phyloP scores from a whole-genome alignment of 441 rosid genomes.

The Corymbia calophylla region DNA sequence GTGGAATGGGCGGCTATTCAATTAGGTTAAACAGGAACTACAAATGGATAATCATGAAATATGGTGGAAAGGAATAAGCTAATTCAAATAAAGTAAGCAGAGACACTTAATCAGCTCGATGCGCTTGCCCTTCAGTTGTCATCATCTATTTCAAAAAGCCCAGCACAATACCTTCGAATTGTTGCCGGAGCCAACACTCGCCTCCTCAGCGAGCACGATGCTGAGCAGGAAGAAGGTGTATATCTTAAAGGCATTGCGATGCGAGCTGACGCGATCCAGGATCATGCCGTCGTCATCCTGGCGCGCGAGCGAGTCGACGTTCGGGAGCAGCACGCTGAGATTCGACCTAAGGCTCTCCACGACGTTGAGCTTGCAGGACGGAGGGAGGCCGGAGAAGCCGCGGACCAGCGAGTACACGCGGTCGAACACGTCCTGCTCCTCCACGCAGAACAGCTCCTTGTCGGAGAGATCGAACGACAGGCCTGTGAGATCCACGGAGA shows the following conservation, averaged over 20 bases:
- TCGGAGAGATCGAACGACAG: conserved; percentile 86
- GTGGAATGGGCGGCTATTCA: background rate
- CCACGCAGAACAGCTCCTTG: conserved; percentile 83
- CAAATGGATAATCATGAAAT: background rate
- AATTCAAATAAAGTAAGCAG: background rate
- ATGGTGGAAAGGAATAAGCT: background rate
- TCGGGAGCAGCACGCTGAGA: conserved; percentile 91
- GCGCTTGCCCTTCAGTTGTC: background rate
- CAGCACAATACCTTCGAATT: conserved; percentile 45
- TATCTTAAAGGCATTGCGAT: conserved; percentile 84
- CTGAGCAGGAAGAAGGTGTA: conserved; percentile 80
- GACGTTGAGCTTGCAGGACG: conserved; percentile 58
- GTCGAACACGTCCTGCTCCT: conserved; percentile 86
- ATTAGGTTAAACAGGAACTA: background rate
- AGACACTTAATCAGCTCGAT: background rate
- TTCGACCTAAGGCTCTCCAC: conserved; percentile 88
- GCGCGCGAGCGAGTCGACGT: conserved; percentile 75
- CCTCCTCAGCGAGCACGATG: conserved; percentile 61
- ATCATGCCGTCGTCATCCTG: conserved; percentile 41
- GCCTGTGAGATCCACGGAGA: conserved; percentile 28
- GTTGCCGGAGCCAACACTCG: conserved; percentile 21
- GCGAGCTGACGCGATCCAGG: conserved; percentile 56
- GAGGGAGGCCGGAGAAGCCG: conserved; percentile 42
- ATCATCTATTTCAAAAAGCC: background rate
- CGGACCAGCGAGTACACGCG: conserved; percentile 68